Conservation (phyloP, 1,284 basidiomycete species). For the Apiotrichum sp. region DNA sequence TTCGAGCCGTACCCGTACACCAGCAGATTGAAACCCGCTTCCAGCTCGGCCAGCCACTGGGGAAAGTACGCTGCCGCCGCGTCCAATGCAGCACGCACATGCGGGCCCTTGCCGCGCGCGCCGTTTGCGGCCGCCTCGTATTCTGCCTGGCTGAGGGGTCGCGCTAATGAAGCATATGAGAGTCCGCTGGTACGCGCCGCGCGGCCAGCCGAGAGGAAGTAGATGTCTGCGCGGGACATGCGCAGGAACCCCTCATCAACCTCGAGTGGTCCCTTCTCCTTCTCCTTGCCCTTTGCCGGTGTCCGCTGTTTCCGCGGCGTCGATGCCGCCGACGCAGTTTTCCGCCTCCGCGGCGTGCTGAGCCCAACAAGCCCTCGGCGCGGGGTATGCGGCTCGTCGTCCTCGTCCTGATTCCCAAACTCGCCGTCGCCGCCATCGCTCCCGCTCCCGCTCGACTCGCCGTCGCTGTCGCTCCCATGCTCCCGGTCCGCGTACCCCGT, state of each 20-base stretch:
- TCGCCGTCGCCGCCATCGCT: conserved; percentile 19
- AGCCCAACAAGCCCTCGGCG: conserved; percentile 13
- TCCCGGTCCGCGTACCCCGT: conserved; percentile 31
- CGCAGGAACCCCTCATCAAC: conserved; percentile 39
- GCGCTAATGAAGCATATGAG: conserved; percentile 65
- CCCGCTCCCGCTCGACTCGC: conserved; percentile 19
- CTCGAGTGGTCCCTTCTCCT: conserved; percentile 5
- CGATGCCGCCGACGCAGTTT: conserved; percentile 22
- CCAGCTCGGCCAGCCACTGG: conserved; percentile 64
- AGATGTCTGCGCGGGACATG: conserved; percentile 62
- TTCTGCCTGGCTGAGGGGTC: conserved; percentile 50
- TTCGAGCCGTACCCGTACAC: conserved; percentile 87
- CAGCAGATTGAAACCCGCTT: conserved; percentile 74
- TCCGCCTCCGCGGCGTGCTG: conserved; percentile 25
- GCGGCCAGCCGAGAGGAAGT: conserved; percentile 60
- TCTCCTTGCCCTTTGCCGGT: conserved; percentile 6
- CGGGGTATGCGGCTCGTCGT: conserved; percentile 5
- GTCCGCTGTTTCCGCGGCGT: conserved; percentile 14
- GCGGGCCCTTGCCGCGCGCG: conserved; percentile 7
- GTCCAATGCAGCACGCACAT: conserved; percentile 27
- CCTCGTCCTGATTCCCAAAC: conserved; percentile 20
- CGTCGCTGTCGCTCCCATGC: conserved; percentile 11
- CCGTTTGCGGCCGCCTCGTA: conserved; percentile 27
- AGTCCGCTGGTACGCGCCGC: conserved; percentile 65
- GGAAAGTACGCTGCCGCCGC: conserved; percentile 5